A percentile compares a stretch with the other conserved stretches of the same genome.
Conservation (phyloP, 2,329 filamentous ascomycete genomes). For the Ilyonectria mors-panacis region DNA sequence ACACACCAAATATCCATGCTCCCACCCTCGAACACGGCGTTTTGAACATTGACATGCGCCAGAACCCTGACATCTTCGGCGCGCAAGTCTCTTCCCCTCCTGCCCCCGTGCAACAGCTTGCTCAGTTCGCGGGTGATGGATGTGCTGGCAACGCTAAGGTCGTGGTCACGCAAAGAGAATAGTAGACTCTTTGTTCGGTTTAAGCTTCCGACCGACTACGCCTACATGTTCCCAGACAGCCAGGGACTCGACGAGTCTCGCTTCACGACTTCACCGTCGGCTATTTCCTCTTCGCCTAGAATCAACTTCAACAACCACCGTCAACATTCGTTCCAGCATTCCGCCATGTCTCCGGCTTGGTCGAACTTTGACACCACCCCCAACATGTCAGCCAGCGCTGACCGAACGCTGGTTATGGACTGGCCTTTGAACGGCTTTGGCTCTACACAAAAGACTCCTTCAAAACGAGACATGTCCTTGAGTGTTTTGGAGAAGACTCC, state of each 20-base stretch:
- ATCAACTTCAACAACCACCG: constrained; percentile 31
- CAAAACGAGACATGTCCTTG: neutral
- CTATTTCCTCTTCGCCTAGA: constrained; percentile 44
- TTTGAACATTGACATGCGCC: constrained; percentile 54
- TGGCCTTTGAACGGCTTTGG: neutral
- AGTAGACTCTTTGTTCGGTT: constrained; percentile 55
- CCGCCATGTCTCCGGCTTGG: neutral
- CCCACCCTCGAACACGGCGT: constrained; percentile 41
- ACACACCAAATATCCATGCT: neutral
- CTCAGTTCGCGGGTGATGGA: constrained; percentile 44
- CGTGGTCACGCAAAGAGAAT: constrained; percentile 47
- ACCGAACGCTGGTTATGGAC: neutral
- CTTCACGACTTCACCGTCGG: constrained; percentile 42
- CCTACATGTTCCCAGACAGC: constrained; percentile 49
- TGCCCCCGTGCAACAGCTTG: constrained; percentile 43
- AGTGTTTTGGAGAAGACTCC: constrained; percentile 12
- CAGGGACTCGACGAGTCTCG: constrained; percentile 49
- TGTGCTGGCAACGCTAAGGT: constrained; percentile 52
- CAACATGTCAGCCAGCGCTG: neutral
- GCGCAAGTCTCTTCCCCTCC: constrained; percentile 33
- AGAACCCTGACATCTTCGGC: constrained; percentile 55
- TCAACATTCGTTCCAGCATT: neutral
- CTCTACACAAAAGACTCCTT: constrained; percentile 9
- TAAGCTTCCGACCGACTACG: constrained; percentile 54
- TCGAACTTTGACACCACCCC: neutral